phyloP scores from a whole-genome alignment of 305 asterid genomes.

The Striga hermonthica region DNA sequence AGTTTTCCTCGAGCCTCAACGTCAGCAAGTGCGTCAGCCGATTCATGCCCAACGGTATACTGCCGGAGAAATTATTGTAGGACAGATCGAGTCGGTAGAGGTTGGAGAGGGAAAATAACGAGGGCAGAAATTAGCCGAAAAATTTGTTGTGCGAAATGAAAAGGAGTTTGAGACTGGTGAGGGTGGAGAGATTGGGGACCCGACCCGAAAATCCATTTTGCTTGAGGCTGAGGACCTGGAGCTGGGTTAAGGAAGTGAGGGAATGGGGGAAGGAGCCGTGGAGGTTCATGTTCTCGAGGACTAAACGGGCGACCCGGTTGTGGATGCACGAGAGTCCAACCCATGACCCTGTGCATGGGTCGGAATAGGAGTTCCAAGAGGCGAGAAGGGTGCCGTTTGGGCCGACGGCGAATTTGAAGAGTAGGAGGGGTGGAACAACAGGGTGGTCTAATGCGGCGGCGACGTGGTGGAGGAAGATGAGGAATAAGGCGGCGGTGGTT shows the following conservation, averaged over 20 bases:
- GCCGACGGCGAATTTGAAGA: conserved; percentile 60
- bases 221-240: conserved; percentile 72
- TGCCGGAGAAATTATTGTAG: conserved; percentile 58
- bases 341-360: conserved; percentile 58
- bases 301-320: conserved; percentile 63
- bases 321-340: conserved; percentile 64
- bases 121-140: conserved; percentile 56
- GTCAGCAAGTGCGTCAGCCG: conserved; percentile 57
- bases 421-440: conserved; percentile 53
- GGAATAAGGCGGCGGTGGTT: conserved; percentile 26
- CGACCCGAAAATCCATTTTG: conserved; percentile 55
- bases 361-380: conserved; percentile 57
- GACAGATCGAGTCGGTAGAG: conserved; percentile 83
- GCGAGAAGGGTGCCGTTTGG: conserved; percentile 40
- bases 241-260: conserved; percentile 48
- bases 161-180: conserved; percentile 51
- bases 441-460: conserved; percentile 46
- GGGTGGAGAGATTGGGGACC: conserved; percentile 67
- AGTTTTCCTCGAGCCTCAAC: conserved; percentile 59
- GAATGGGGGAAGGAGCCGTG: conserved; percentile 42
- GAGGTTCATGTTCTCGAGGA: conserved; percentile 57
- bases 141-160: conserved; percentile 60
- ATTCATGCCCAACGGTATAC: conserved; percentile 42
- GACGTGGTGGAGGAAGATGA: conserved; percentile 31
- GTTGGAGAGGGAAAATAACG: conserved; percentile 39